Base-by-base conservation (phyloP, 352 stramenopile species). In the Pythium insidiosum region DNA sequence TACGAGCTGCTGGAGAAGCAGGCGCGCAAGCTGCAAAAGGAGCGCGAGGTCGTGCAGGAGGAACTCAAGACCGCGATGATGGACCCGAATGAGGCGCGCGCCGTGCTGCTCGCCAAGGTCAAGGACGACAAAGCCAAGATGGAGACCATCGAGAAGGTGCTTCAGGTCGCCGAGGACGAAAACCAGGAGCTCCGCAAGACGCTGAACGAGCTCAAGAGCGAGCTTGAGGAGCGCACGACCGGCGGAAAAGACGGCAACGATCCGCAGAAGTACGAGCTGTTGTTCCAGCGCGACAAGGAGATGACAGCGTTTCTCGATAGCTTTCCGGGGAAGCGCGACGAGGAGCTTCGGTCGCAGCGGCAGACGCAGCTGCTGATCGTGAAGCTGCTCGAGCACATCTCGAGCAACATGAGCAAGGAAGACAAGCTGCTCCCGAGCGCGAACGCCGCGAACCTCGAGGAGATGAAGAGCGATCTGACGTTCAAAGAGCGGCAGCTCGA, bases 401-500 rank as follows among this genome's bases (percentile, higher is more conserved):
- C 82, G 36, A 65, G 53, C 1, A 72, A 56, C 18, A 73, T 78
- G 56, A 39, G 51, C 13, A 84, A 78, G 40, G 71, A 94, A 39
- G 66, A 89, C 44, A 92, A 94, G 56, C 50, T 96, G 28, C 68
- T 87, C 6, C 67, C 63, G 5, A 58, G 44, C 1, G 66, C 73
- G 15, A 82, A 76, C 35, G 68, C 69, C 4, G 52, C 64, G 5
- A 84, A 81, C 22, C 61, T 87, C 4, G 73, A 90, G 24, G 89
- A 97, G 55, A 93, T 97, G 81, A 66, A 84, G 24, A 69, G 70
- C 22, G 84, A 96, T 43, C 58, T 95, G 38, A 88, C 56, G 21
- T 96, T 96, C 61, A 97, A 97, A 58, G 83, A 97, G 58, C 74
- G 78, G 13, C 87, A 97, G 51, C 74, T 97, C n/a, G 88, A 95